Base-by-base conservation (phyloP, 2,329 filamentous ascomycete genomes). In the Pseudogymnoascus sp. region DNA sequence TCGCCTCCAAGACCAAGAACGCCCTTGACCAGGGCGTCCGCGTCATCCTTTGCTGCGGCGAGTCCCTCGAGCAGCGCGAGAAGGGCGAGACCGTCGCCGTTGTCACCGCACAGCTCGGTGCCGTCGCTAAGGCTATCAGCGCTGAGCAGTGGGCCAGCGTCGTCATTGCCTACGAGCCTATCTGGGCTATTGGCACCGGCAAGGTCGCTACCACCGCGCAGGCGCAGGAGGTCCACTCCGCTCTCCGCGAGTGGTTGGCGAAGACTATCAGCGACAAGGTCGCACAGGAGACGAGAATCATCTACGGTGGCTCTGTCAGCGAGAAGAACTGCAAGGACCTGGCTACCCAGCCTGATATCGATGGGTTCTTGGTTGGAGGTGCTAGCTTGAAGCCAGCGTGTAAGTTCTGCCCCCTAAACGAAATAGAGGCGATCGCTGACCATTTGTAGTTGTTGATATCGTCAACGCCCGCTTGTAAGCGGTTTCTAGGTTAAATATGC, bases 241-340 rank as follows among this genome's bases (percentile, higher is more conserved):
- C 89, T 68, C 95, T 99, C 79, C 90, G 94, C 71, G 80, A 86
- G 73, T 97, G 92, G 91, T 83, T 99, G 74, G 85, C 87, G 73
- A 84, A 86, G 72, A 84, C 92, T 70, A 90, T 95, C 67, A 80
- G 84, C 73, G 82, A 89, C 66, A 79, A 83, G 75, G 90, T 89
- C 63, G 86, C 92, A 55, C 91, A 96, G 67, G 86, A 89, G 80
- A 96, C 92, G 66, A 86, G 94, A 72, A 91, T 99, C 75, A 88
- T 99, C 75, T 99, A 99, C 79, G 94, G 94, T 69, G 94, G 94
- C 74, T 94, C 89, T 72, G 94, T 99, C 72, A 95, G 84, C 75
- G 94, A 96, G 84, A 97, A 97, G 89, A 99, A 99, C 86, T 95
- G 91, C 84, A 85, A 82, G 74, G 93, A 97, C 67, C 84, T 99